A percentile compares a stretch with the other conserved stretches of the same genome.
These are phyloP conservation scores for Hygrophoropsis aurantiaca DNA, from an alignment of 768 basidiomycete genomes.

Conservation along the genomic window DNA sequence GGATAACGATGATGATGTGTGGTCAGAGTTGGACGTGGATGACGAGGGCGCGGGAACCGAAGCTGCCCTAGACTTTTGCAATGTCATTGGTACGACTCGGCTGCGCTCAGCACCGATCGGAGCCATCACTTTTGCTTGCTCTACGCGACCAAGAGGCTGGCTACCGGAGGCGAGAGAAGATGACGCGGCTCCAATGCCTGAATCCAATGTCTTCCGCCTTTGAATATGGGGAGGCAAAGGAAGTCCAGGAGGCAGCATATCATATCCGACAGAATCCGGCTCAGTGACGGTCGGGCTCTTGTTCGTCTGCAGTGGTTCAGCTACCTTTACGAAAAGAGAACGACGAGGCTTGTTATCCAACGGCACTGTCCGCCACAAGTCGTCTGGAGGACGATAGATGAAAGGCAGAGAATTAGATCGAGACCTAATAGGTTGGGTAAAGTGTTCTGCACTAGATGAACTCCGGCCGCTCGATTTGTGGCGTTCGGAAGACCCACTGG, in stretches of 20 bases:
- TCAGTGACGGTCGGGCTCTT: constrained; percentile 1
- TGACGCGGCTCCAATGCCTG: constrained; percentile 15
- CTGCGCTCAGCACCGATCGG: constrained; percentile 33
- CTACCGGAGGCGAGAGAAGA: constrained; percentile 24
- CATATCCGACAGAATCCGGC: neutral
- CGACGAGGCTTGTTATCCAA: neutral
- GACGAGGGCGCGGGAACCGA: too few species aligned
- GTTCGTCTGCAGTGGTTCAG: constrained; percentile 6
- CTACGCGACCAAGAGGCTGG: constrained; percentile 20
- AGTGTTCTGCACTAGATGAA: constrained; percentile 9
- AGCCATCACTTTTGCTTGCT: constrained; percentile 17
- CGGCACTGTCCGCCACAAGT: constrained; percentile 17
- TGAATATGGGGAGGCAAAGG: constrained; percentile 8
- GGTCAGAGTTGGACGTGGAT: too few species aligned
- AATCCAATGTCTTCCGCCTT: constrained; percentile 8
- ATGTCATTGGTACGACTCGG: constrained; percentile 16
- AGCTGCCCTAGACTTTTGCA: constrained; percentile 5
- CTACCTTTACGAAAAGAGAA: neutral
- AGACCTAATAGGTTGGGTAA: constrained; percentile 14
- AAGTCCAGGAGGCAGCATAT: constrained; percentile 19
- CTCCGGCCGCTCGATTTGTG: constrained; percentile 12
- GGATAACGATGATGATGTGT: too few species aligned
- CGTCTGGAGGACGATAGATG: constrained; percentile 15
- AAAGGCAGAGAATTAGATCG: constrained; percentile 14
- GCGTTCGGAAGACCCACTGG: neutral